phyloP scores from a whole-genome alignment of 2,329 filamentous ascomycete genomes.

The Leptographium procerum region DNA sequence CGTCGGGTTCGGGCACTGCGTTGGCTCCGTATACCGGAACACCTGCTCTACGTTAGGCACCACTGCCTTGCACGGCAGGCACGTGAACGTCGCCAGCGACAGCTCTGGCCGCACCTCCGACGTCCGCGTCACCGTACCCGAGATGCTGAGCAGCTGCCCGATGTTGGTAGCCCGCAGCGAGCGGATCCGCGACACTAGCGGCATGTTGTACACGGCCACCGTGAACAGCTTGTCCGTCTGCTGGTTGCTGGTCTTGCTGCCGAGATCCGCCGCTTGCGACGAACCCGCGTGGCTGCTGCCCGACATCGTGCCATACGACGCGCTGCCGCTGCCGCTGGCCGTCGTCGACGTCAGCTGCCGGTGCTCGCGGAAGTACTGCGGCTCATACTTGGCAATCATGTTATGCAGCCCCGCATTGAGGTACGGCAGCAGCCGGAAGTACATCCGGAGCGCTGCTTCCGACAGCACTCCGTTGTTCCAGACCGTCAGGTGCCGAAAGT shows the following conservation, averaged over 20 bases:
- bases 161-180: constrained; percentile 82
- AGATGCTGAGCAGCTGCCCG: constrained; percentile 87
- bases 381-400: constrained; percentile 88
- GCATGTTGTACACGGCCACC: constrained; percentile 85
- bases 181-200: constrained; percentile 74
- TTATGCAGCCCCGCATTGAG: constrained; percentile 82
- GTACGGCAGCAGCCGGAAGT: constrained; percentile 92
- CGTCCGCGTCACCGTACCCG: constrained; percentile 89
- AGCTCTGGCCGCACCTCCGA: constrained; percentile 94
- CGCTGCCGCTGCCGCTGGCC: constrained; percentile 29
- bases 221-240: constrained; percentile 96
- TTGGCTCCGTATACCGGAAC: constrained; percentile 93
- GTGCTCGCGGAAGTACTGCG: constrained; percentile 87
- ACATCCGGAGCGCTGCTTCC: constrained; percentile 76
- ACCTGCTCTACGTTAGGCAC: constrained; percentile 92
- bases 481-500: constrained; percentile 71
- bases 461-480: constrained; percentile 73
- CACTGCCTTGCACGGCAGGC: constrained; percentile 74
- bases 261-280: constrained; percentile 49
- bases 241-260: constrained; percentile 73
- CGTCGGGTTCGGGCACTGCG: constrained; percentile 78
- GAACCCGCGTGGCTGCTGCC: constrained; percentile 51
- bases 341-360: constrained; percentile 58
- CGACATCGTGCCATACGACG: constrained; percentile 44
- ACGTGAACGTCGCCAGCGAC: constrained; percentile 83